Conservation (phyloP, 805 yeast species). For the Dipodascus albidus region DNA sequence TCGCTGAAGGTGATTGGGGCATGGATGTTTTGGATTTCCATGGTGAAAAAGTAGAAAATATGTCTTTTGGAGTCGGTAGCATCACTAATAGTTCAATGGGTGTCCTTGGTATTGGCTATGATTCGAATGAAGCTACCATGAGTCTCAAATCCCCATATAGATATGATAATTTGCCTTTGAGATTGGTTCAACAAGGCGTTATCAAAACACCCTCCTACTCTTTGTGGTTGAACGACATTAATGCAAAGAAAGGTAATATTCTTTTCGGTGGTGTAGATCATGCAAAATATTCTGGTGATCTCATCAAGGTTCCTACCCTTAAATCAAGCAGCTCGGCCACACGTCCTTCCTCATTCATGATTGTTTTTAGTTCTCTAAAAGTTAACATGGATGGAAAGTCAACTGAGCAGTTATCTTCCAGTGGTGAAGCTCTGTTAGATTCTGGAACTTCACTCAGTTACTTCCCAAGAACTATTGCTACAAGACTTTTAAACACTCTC, state of each 20-base stretch:
- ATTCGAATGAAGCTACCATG: constrained; percentile 23
- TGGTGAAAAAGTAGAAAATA: constrained; percentile 30
- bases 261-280: constrained; percentile 66
- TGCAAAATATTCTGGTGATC: constrained; percentile 41
- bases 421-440: constrained; percentile 8
- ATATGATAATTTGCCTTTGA: constrained; percentile 22
- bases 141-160: neutral
- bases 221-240: constrained; percentile 34
- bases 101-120: constrained; percentile 29
- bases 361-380: neutral
- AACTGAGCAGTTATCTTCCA: neutral
- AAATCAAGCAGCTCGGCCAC: neutral
- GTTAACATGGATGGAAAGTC: neutral
- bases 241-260: constrained; percentile 33
- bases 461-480: constrained; percentile 6
- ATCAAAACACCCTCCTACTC: constrained; percentile 36
- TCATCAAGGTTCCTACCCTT: constrained; percentile 12
- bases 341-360: neutral
- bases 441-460: constrained; percentile 15
- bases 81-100: constrained; percentile 54
- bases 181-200: constrained; percentile 29
- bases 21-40: constrained; percentile 46
- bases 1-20: constrained; percentile 49
- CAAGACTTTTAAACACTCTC: neutral
- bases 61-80: constrained; percentile 70